Base-by-base conservation (phyloP, 345 rosid species). In the Noccaea caerulescens region DNA sequence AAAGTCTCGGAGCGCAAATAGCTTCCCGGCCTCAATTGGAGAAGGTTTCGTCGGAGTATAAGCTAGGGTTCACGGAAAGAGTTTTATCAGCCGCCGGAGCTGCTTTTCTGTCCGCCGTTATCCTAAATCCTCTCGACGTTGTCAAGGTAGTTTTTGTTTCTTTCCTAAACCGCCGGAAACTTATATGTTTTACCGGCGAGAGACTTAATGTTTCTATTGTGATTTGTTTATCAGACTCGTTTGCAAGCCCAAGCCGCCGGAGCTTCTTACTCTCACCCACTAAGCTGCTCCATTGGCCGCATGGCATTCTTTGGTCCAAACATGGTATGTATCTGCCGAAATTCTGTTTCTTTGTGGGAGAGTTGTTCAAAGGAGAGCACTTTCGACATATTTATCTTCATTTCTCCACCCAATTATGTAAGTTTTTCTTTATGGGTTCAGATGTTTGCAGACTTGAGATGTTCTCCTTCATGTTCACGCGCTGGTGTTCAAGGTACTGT, bases 221-320 rank as follows among this genome's bases (percentile, higher is more conserved):
- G 4, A 14, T 65, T 34, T 50, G 58, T 69, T 18, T 27, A 33
- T 55, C 77, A 95, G 99, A 95, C 98, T 38, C 88, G 97, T 75
- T 77, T 95, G 81, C 99, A 95, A 80, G 89, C 96, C 8, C 99
- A 95, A 84, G 99, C 99, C 53, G 99, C 99, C 1, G 99, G 99
- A 56, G 83, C 77, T 34, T 77, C 76, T 10, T 95, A 95, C 73
- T 90, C 99, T 1, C 99, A 94, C 80, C 99, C 99, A 1, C 72
- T 95, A 7, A 90, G 99, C 73, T 83, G 80, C 81, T 50, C 85
- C n/a, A 81, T 84, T 37, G 82, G 88, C 76, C 85, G 97, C 16
- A 95, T 95, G 99, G 82, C 92, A 2, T 86, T 78, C 72, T 95
- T 88, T 69, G 99, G 99, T 39, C 99, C 99, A 20, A 90, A 72